Conservation (phyloP, 305 asterid genomes). For the Fraxinus sp. region DNA sequence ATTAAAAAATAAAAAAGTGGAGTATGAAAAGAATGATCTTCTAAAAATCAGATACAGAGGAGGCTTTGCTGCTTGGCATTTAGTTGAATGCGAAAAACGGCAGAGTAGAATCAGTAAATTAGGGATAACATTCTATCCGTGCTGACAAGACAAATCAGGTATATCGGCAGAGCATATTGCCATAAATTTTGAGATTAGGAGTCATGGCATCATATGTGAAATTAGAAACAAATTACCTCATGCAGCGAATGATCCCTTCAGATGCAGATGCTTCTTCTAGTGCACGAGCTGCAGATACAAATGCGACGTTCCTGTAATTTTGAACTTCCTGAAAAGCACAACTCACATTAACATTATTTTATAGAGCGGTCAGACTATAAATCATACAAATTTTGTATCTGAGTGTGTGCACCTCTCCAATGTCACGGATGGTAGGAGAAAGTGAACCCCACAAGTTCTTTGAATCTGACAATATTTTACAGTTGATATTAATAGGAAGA, state of each 20-base stretch:
- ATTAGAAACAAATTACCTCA: slow-evolving; percentile 47
- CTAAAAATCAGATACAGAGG: not conserved
- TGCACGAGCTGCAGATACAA: slow-evolving; percentile 66
- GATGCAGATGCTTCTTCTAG: slow-evolving; percentile 76
- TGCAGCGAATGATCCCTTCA: slow-evolving; percentile 60
- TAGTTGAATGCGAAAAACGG: not conserved
- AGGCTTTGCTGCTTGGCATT: not conserved
- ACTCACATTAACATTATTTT: not conserved
- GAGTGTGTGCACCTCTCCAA: slow-evolving; percentile 62
- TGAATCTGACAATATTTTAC: slow-evolving; percentile 42
- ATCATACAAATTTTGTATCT: not conserved
- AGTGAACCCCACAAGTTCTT: slow-evolving; percentile 57
- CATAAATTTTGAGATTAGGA: not conserved
- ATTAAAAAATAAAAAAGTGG: not conserved
- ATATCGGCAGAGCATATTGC: not conserved
- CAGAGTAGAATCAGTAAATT: not conserved
- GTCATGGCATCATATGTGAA: not conserved
- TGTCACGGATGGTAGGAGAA: slow-evolving; percentile 49
- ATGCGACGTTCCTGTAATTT: slow-evolving; percentile 45
- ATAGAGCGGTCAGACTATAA: not conserved
- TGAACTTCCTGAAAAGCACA: slow-evolving; percentile 52
- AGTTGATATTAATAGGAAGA: slow-evolving; percentile 40
- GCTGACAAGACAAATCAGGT: not conserved
- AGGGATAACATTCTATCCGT: not conserved
- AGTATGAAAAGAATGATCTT: not conserved